Evolutionary conservation across 306 rosid species (phyloP), one percentile per base, ranked within the genome.

Genomic region (Carpinus fangiana): DNA sequence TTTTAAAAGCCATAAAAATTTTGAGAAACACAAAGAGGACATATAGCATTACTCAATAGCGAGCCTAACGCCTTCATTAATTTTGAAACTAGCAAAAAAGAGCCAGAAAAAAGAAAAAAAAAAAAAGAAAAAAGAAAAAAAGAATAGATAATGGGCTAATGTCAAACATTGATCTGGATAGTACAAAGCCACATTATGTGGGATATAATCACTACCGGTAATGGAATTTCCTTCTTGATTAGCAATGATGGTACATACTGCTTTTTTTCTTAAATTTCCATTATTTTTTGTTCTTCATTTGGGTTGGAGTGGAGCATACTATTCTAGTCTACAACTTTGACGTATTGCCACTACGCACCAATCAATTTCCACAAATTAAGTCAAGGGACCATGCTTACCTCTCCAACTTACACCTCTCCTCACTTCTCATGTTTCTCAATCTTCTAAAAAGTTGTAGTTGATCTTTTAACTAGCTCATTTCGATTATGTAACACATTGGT

Each of bases 331-430:
- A 52, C 62, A 16, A 67, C 60, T 56, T 72, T 80, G 76, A 72
- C 73, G 38, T 73, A 66, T 38, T 66, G 60, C 47, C 61, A 69
- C 75, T n/a, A 55, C 47, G 50, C 65, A 72, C 60, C 76, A 75
- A 71, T 64, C 16, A 61, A 60, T 57, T 14, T 57, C 34, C 52
- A 17, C 3, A 45, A 45, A 45, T 45, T 21, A 31, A 31, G 34
- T 31, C 34, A 31, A 31, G 34, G 34, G 34, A 31, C 34, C 2
- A 31, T 2, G 34, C 34, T 31, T 2, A 2, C 34, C 34, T 31
- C 34, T 31, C 34, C 34, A 31, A 31, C 34, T 31, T 31, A 31
- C 34, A 31, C 34, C 34, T 31, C 34, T 1, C 34, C 34, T 31
- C 34, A 31, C 34, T 31, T 31, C 34, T 31, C 34, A 31, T 31